Conservation (phyloP, 2,329 filamentous ascomycete genomes). For the Bipolaris gigantea region DNA sequence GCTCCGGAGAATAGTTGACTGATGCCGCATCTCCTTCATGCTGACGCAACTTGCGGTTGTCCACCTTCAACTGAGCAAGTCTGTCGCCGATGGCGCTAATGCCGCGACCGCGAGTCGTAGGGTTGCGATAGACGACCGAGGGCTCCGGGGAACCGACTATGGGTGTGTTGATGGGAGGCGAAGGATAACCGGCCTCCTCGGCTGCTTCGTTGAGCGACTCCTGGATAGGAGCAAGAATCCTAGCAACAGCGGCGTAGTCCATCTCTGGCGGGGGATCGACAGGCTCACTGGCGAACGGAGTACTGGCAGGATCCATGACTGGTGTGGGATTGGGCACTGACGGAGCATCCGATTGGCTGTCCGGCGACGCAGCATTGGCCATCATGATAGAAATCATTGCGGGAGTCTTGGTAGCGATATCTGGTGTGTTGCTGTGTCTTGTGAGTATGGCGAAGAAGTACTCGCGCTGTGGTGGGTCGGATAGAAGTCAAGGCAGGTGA, state of each 20-base stretch:
- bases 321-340: slow-evolving; percentile 34
- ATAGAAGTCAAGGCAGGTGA: background rate
- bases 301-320: slow-evolving; percentile 21
- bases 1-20: slow-evolving; percentile 22
- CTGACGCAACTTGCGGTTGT: slow-evolving; percentile 17
- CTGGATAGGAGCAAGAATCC: slow-evolving; percentile 33
- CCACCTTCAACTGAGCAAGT: slow-evolving; percentile 66
- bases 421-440: background rate
- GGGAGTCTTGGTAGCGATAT: background rate
- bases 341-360: slow-evolving; percentile 24
- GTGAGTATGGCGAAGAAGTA: background rate
- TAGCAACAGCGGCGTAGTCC: slow-evolving; percentile 33
- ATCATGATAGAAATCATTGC: slow-evolving; percentile 9
- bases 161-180: slow-evolving; percentile 38
- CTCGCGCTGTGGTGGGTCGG: background rate
- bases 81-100: slow-evolving; percentile 84
- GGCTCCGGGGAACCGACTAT: slow-evolving; percentile 30
- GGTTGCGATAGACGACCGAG: slow-evolving; percentile 22
- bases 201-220: slow-evolving; percentile 38
- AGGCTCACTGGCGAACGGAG: slow-evolving; percentile 11
- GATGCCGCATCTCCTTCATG: slow-evolving; percentile 23
- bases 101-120: slow-evolving; percentile 48
- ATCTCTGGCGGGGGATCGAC: slow-evolving; percentile 21
- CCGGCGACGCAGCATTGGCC: slow-evolving; percentile 24
- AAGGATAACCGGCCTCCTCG: slow-evolving; percentile 33